phyloP scores from a whole-genome alignment of 2,329 filamentous ascomycete genomes.

The Cladosporium velox region DNA sequence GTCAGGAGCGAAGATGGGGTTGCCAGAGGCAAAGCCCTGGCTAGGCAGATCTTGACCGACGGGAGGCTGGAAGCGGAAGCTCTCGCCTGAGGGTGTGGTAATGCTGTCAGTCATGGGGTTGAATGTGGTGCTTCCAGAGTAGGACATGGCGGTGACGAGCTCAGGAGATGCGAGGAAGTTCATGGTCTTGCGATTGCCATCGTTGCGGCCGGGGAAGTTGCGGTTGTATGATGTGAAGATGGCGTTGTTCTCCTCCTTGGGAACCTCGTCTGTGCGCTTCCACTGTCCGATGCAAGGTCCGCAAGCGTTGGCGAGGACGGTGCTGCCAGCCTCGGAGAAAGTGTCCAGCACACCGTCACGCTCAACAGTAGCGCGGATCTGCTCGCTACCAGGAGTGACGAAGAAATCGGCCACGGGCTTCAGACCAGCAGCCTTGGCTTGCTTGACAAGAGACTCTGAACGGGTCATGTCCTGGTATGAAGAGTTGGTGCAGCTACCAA shows the following conservation, averaged over 20 bases:
- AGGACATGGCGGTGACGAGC: slow-evolving; percentile 93
- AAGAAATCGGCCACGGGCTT: slow-evolving; percentile 91
- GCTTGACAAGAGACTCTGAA: slow-evolving; percentile 87
- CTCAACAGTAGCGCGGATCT: slow-evolving; percentile 91
- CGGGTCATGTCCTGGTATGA: slow-evolving; percentile 99
- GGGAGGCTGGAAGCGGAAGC: slow-evolving; percentile 81
- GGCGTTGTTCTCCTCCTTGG: slow-evolving; percentile 85
- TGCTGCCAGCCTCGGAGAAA: slow-evolving; percentile 82
- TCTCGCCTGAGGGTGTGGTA: slow-evolving; percentile 72
- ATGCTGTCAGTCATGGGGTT: slow-evolving; percentile 91
- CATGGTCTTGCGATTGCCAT: slow-evolving; percentile 95
- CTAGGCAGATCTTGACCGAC: slow-evolving; percentile 62
- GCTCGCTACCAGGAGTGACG: slow-evolving; percentile 93
- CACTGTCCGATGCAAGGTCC: slow-evolving; percentile 81
- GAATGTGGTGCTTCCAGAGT: slow-evolving; percentile 89
- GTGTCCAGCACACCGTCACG: slow-evolving; percentile 84
- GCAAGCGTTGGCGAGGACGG: slow-evolving; percentile 91
- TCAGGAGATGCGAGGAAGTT: slow-evolving; percentile 98
- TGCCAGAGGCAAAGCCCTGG: slow-evolving; percentile 79
- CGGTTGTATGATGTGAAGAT: slow-evolving; percentile 98
- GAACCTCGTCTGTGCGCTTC: slow-evolving; percentile 83
- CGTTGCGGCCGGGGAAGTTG: slow-evolving; percentile 95
- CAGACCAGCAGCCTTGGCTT: slow-evolving; percentile 84
- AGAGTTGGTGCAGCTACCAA: slow-evolving; percentile 98
- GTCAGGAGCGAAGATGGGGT: slow-evolving; percentile 71